phyloP scores from a whole-genome alignment of 805 yeast species.

The Pichia sporocuriosa region DNA sequence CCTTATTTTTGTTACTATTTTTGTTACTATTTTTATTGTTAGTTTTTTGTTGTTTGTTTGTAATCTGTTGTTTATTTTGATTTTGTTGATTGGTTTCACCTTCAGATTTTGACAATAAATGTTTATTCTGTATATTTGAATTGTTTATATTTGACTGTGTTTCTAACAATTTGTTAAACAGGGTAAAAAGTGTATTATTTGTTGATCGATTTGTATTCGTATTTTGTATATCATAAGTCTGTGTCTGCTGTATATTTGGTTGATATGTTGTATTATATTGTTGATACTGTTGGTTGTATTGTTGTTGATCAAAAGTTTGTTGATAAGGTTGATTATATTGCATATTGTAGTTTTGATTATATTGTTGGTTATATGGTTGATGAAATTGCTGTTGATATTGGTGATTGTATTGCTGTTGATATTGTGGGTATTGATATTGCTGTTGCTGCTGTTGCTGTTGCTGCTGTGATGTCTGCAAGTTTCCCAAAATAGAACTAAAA shows the following conservation, averaged over 20 bases:
- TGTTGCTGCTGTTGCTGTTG: neutral
- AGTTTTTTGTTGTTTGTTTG: neutral
- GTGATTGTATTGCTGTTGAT: neutral
- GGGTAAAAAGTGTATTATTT: neutral
- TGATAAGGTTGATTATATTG: neutral
- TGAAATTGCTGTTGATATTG: neutral
- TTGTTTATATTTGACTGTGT: neutral
- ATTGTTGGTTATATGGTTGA: neutral
- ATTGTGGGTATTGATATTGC: neutral
- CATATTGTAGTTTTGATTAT: neutral
- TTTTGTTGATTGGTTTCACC: too few relatives aligned
- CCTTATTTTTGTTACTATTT: neutral
- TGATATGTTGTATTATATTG: neutral
- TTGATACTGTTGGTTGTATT: neutral
- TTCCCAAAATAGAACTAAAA: constrained; percentile 6
- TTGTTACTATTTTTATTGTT: neutral
- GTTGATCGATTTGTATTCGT: neutral
- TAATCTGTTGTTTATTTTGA: neutral
- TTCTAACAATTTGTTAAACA: neutral
- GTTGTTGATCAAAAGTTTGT: too few relatives aligned
- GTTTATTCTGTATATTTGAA: neutral
- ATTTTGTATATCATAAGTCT: neutral
- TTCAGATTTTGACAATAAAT: too few relatives aligned
- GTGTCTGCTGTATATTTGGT: neutral
- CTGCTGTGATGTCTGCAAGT: neutral